A percentile compares a stretch with the other conserved stretches of the same genome.
phyloP scores from a whole-genome alignment of 768 basidiomycete species.

The Neoboletus magnificus region DNA sequence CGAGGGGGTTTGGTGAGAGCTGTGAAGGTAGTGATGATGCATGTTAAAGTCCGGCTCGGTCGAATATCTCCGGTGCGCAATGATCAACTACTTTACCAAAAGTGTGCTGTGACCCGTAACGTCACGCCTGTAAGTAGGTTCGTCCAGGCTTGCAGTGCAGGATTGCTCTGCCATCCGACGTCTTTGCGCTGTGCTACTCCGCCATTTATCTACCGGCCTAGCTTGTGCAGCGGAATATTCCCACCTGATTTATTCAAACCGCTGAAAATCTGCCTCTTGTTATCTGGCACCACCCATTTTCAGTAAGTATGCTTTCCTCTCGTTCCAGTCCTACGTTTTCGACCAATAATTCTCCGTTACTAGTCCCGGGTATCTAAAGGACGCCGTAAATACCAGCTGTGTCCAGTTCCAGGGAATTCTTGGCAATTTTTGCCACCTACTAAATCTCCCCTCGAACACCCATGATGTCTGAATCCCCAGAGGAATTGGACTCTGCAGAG shows the following conservation, averaged over 20 bases:
- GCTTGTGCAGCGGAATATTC: conserved; percentile 5
- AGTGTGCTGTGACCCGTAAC: conserved; percentile 34
- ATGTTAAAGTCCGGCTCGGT: not conserved
- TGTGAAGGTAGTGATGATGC: no score
- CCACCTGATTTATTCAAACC: conserved; percentile 11
- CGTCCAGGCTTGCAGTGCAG: conserved; percentile 27
- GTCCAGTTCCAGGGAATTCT: conserved; percentile 1
- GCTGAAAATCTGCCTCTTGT: conserved; percentile 6
- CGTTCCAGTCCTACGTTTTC: conserved; percentile 1
- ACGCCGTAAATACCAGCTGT: conserved; percentile 4
- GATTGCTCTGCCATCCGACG: conserved; percentile 27
- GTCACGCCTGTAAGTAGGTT: conserved; percentile 38
- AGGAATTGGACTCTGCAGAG: conserved; percentile 38
- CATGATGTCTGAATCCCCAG: conserved; percentile 35
- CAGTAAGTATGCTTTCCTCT: conserved; percentile 15
- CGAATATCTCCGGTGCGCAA: conserved; percentile 21
- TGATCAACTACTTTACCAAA: conserved; percentile 34
- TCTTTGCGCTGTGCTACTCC: conserved; percentile 10
- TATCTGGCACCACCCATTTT: conserved; percentile 4
- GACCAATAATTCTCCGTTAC: conserved; percentile 7
- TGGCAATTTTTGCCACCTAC: conserved; percentile 18
- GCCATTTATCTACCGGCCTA: conserved; percentile 8
- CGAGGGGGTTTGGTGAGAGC: not conserved
- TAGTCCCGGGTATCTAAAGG: conserved; percentile 5
- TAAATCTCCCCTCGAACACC: conserved; percentile 9